phyloP scores from a whole-genome alignment of 2,329 filamentous ascomycete genomes.

The Diaporthe australafricana region DNA sequence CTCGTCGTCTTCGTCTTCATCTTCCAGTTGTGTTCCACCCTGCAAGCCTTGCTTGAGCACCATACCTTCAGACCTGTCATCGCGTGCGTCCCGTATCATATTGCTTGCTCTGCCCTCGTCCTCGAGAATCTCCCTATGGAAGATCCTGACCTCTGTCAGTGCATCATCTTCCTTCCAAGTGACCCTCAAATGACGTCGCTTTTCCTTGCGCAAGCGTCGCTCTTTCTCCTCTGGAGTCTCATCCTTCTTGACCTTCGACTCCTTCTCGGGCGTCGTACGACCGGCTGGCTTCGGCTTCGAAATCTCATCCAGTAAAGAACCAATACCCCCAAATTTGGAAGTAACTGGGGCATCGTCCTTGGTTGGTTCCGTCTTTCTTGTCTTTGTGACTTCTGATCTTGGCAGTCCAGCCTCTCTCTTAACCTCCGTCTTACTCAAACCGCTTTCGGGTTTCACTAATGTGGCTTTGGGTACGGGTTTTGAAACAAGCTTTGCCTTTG shows the following conservation, averaged over 20 bases:
- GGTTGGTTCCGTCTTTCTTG: slow-evolving; percentile 45
- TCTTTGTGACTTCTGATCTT: slow-evolving; percentile 36
- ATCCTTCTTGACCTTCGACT: slow-evolving; percentile 32
- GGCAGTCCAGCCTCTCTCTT: slow-evolving; percentile 51
- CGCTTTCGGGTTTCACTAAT: slow-evolving; percentile 38
- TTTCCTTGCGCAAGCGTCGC: slow-evolving; percentile 78
- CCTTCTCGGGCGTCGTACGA: slow-evolving; percentile 37
- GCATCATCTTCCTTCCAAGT: slow-evolving; percentile 76
- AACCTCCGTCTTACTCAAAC: slow-evolving; percentile 34
- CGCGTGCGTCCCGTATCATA: slow-evolving; percentile 77
- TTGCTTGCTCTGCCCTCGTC: slow-evolving; percentile 75
- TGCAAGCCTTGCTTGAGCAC: slow-evolving; percentile 69
- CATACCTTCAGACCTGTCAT: slow-evolving; percentile 80
- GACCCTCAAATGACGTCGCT: slow-evolving; percentile 76
- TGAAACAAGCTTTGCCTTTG: slow-evolving; percentile 38
- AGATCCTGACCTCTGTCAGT: slow-evolving; percentile 75
- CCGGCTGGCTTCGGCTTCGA: slow-evolving; percentile 57
- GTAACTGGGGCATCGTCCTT: slow-evolving; percentile 46
- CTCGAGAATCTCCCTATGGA: slow-evolving; percentile 79
- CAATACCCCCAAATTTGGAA: slow-evolving; percentile 51
- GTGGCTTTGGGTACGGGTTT: slow-evolving; percentile 49
- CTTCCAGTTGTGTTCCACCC: slow-evolving; percentile 46
- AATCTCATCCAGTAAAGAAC: slow-evolving; percentile 64
- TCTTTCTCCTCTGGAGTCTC: slow-evolving; percentile 77
- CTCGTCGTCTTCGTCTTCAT: slow-evolving; percentile 68